These are phyloP conservation scores for Aspergillus terreus DNA, from an alignment of 2,329 filamentous ascomycete species.

Conservation along the genomic window DNA sequence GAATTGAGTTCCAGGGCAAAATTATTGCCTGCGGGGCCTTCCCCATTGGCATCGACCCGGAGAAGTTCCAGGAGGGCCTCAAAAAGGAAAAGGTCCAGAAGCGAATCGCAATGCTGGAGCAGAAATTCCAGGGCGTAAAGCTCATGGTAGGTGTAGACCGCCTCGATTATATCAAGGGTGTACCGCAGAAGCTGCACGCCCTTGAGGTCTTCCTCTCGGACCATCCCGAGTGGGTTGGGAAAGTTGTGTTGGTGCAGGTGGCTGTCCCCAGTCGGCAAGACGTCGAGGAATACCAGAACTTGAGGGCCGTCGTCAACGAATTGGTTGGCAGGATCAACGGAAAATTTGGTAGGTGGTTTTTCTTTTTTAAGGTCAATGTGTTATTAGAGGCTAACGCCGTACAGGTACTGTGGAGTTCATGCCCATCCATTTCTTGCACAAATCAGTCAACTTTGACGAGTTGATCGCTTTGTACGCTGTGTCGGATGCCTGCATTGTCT, in stretches of 20 bases:
- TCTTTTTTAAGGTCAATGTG: not conserved
- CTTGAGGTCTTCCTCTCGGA: slow-evolving; percentile 95
- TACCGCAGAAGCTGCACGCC: slow-evolving; percentile 94
- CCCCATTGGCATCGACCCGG: slow-evolving; percentile 95
- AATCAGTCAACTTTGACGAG: slow-evolving; percentile 92
- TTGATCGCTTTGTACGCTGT: slow-evolving; percentile 89
- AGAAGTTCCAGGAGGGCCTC: slow-evolving; percentile 88
- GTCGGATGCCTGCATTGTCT: slow-evolving; percentile 87
- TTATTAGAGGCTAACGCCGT: slow-evolving; percentile 11
- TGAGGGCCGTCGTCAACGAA: slow-evolving; percentile 93
- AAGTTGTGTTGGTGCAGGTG: slow-evolving; percentile 93
- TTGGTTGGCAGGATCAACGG: slow-evolving; percentile 96
- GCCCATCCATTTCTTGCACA: slow-evolving; percentile 98
- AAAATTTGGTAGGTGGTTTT: slow-evolving; percentile 44
- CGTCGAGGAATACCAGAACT: slow-evolving; percentile 96
- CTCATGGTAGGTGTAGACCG: slow-evolving; percentile 95
- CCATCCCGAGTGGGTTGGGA: slow-evolving; percentile 96
- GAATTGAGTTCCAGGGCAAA: slow-evolving; percentile 84
- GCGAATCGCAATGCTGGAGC: slow-evolving; percentile 76
- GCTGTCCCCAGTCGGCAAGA: slow-evolving; percentile 92
- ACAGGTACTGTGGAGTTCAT: slow-evolving; percentile 90
- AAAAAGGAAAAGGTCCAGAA: slow-evolving; percentile 82
- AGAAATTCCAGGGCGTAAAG: slow-evolving; percentile 94
- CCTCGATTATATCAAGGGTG: slow-evolving; percentile 97
- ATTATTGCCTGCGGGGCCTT: slow-evolving; percentile 92